Conservation (phyloP, 2,329 filamentous ascomycete genomes). For the Xylaria sp. region DNA sequence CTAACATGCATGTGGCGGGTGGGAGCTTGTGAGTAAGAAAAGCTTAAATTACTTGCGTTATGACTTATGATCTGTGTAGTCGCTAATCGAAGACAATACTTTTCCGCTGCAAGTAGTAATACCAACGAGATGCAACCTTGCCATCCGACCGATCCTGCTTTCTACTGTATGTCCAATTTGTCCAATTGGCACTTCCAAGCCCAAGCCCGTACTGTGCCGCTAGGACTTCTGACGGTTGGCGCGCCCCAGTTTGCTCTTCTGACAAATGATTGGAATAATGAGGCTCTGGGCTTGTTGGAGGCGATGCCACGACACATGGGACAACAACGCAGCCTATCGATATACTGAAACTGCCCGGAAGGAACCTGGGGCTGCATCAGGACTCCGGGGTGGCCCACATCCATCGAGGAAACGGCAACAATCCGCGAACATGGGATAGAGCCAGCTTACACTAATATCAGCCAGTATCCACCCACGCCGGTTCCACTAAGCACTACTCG, state of each 20-base stretch:
- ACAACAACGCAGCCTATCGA: constrained; percentile 8
- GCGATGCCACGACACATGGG: constrained; percentile 25
- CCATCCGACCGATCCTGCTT: constrained; percentile 6
- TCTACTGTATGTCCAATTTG: not conserved
- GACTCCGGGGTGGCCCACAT: constrained; percentile 39
- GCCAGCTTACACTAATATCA: constrained; percentile 39
- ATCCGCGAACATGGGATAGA: constrained; percentile 47
- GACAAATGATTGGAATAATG: constrained; percentile 24
- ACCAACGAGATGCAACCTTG: constrained; percentile 17
- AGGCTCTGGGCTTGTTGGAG: constrained; percentile 26
- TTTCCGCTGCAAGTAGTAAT: not conserved
- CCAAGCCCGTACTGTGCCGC: constrained; percentile 6
- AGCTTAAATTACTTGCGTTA: constrained; percentile 1
- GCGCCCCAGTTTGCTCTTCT: constrained; percentile 1
- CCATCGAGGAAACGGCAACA: constrained; percentile 42
- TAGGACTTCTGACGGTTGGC: constrained; percentile 6
- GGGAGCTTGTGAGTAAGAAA: constrained; percentile 13
- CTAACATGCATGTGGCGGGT: constrained; percentile 22
- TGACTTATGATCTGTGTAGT: constrained; percentile 14
- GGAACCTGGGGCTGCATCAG: constrained; percentile 32
- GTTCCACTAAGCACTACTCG: constrained; percentile 37
- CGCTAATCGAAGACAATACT: not conserved
- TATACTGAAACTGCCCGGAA: constrained; percentile 27
- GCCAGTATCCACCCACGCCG: constrained; percentile 38
- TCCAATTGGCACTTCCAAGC: not conserved